phyloP scores from a whole-genome alignment of 2,329 filamentous ascomycete genomes.

The Talaromyces sp. region DNA sequence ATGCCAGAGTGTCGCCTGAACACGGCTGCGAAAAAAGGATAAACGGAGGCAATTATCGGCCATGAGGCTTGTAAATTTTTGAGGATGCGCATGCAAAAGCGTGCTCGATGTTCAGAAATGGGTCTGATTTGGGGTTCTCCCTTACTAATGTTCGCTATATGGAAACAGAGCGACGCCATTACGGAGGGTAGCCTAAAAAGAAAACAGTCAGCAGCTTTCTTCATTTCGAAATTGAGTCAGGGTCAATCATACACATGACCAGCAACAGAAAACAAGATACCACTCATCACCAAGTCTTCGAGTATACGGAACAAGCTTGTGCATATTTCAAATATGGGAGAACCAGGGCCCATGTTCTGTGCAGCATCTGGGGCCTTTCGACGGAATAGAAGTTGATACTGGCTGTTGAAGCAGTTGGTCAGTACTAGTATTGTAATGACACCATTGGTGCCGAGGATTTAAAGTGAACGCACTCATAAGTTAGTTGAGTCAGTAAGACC shows the following conservation, averaged over 20 bases:
- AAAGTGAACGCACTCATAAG: slow-evolving; percentile 10
- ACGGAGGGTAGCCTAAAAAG: slow-evolving; percentile 11
- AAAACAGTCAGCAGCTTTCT: background rate
- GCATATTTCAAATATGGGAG: slow-evolving; percentile 13
- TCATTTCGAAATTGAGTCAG: background rate
- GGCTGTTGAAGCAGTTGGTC: background rate
- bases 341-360: slow-evolving; percentile 8
- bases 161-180: slow-evolving; percentile 12
- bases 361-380: slow-evolving; percentile 13
- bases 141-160: slow-evolving; percentile 15
- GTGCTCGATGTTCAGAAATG: slow-evolving; percentile 20
- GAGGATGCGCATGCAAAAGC: slow-evolving; percentile 19
- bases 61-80: slow-evolving; percentile 17
- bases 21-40: slow-evolving; percentile 12
- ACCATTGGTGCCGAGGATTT: background rate
- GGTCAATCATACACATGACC: slow-evolving; percentile 7
- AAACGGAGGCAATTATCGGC: slow-evolving; percentile 13
- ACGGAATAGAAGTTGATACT: slow-evolving; percentile 10
- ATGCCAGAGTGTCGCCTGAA: slow-evolving; percentile 3
- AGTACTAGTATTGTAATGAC: background rate
- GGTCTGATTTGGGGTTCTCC: slow-evolving; percentile 11
- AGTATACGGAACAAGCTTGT: slow-evolving; percentile 15
- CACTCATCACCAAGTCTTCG: slow-evolving; percentile 17
- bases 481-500: slow-evolving; percentile 11
- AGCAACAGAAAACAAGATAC: slow-evolving; percentile 10